Conservation (phyloP, 352 stramenopile species). For the Phytophthora pseudosyringae region DNA sequence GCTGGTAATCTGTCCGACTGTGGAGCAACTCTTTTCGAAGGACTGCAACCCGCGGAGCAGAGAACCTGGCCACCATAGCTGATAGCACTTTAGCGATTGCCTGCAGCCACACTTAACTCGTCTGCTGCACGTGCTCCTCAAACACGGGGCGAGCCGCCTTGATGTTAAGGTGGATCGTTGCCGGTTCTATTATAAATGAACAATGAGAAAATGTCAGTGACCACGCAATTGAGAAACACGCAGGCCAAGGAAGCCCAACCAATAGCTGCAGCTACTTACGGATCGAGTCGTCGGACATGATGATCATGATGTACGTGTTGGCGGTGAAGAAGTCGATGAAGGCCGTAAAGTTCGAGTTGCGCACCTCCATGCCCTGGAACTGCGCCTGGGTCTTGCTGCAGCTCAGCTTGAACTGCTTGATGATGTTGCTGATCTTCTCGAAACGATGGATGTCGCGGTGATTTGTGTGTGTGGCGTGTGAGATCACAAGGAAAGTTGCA, state of each 20-base stretch:
- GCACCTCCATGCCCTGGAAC: slow-evolving; percentile 98
- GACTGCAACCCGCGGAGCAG: too few relatives aligned
- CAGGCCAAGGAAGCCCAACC: too few relatives aligned
- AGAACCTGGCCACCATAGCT: not conserved
- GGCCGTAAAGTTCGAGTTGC: slow-evolving; percentile 98
- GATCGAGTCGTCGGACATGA: slow-evolving; percentile 94
- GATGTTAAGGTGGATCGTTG: slow-evolving; percentile 97
- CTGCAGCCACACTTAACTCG: slow-evolving; percentile 49
- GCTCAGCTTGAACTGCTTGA: slow-evolving; percentile 99
- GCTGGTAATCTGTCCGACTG: not conserved
- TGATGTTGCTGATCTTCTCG: slow-evolving; percentile 99
- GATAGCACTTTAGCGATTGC: not conserved
- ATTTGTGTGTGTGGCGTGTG: slow-evolving; percentile 90
- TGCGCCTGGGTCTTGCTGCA: slow-evolving; percentile 98
- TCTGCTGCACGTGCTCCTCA: slow-evolving; percentile 96
- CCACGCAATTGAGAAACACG: too few relatives aligned
- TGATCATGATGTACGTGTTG: slow-evolving; percentile 99
- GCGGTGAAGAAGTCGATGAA: slow-evolving; percentile 99
- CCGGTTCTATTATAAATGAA: slow-evolving; percentile 68
- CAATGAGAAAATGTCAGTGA: slow-evolving; percentile 5
- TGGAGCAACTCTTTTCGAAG: not conserved
- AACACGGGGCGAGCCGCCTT: slow-evolving; percentile 96
- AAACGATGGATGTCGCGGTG: slow-evolving; percentile 98
- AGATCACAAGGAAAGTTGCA: slow-evolving; percentile 99
- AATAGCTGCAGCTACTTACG: slow-evolving; percentile 43